phyloP scores from a whole-genome alignment of 2,329 filamentous ascomycete species.

The Lasiodiplodia theobromae region DNA sequence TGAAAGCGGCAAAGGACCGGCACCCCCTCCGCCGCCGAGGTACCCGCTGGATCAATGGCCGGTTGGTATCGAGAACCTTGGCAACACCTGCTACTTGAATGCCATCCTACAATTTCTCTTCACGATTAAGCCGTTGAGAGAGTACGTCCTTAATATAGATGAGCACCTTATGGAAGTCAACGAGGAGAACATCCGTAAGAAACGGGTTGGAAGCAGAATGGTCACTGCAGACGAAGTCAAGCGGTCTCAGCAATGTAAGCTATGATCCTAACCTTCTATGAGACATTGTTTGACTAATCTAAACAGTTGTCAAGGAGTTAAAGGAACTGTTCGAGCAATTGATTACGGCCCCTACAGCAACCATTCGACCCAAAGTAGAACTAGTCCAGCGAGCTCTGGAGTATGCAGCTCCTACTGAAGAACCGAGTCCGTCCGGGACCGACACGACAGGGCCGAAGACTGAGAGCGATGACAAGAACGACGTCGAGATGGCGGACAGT shows the following conservation, averaged over 20 bases:
- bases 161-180: slow-evolving; percentile 72
- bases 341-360: slow-evolving; percentile 64
- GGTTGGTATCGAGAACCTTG: slow-evolving; percentile 89
- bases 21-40: slow-evolving; percentile 16
- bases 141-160: slow-evolving; percentile 80
- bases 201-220: slow-evolving; percentile 77
- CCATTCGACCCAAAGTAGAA: slow-evolving; percentile 13
- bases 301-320: slow-evolving; percentile 76
- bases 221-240: slow-evolving; percentile 65
- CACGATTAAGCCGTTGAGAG: slow-evolving; percentile 80
- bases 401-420: slow-evolving; percentile 14
- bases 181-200: slow-evolving; percentile 67
- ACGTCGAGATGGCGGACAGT: slow-evolving; percentile 12
- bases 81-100: slow-evolving; percentile 98
- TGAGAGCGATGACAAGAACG: not conserved
- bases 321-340: slow-evolving; percentile 74
- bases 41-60: slow-evolving; percentile 65
- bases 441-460: not conserved
- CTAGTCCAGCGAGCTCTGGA: slow-evolving; percentile 23
- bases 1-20: slow-evolving; percentile 25
- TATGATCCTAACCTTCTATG: not conserved
- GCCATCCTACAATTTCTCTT: slow-evolving; percentile 96
- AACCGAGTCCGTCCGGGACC: not conserved
- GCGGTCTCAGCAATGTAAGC: slow-evolving; percentile 74
- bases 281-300: slow-evolving; percentile 43